phyloP scores from a whole-genome alignment of 345 rosid genomes.

The Trapa incisa region DNA sequence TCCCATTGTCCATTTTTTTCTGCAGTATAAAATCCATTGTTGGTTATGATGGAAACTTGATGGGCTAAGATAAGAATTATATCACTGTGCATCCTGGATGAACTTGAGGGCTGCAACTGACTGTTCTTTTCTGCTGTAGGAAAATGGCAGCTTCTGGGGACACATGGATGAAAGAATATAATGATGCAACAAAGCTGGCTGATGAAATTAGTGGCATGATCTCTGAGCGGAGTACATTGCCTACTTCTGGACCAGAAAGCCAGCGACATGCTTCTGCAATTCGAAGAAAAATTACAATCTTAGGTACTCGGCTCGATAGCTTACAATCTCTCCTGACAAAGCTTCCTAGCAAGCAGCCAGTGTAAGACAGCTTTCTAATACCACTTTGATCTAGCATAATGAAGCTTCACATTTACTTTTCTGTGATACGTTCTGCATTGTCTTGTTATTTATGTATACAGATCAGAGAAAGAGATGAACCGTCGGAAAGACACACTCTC shows the following conservation, averaged over 20 bases:
- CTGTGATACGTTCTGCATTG: background rate
- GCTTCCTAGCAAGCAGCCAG: constrained; percentile 61
- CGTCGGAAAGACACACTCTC: constrained; percentile 80
- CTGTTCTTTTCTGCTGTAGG: constrained; percentile 10
- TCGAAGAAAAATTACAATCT: constrained; percentile 79
- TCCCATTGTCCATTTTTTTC: background rate
- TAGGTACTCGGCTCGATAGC: constrained; percentile 72
- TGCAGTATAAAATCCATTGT: constrained; percentile 7
- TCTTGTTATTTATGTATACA: constrained; percentile 23
- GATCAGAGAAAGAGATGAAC: constrained; percentile 92
- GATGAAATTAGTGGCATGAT: constrained; percentile 85
- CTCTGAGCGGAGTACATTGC: constrained; percentile 42
- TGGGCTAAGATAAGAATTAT: background rate
- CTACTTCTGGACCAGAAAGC: constrained; percentile 62
- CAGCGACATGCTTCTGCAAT: constrained; percentile 81
- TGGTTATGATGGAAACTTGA: background rate
- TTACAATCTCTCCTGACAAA: constrained; percentile 56
- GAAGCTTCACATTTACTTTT: background rate
- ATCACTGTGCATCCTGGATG: background rate
- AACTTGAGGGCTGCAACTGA: background rate
- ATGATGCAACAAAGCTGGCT: constrained; percentile 58
- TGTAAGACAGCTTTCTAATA: constrained; percentile 26
- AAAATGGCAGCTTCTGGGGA: constrained; percentile 67
- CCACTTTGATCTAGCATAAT: background rate
- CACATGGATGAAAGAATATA: constrained; percentile 74